phyloP scores from a whole-genome alignment of 257 asterid species.

The Lantana camara region DNA sequence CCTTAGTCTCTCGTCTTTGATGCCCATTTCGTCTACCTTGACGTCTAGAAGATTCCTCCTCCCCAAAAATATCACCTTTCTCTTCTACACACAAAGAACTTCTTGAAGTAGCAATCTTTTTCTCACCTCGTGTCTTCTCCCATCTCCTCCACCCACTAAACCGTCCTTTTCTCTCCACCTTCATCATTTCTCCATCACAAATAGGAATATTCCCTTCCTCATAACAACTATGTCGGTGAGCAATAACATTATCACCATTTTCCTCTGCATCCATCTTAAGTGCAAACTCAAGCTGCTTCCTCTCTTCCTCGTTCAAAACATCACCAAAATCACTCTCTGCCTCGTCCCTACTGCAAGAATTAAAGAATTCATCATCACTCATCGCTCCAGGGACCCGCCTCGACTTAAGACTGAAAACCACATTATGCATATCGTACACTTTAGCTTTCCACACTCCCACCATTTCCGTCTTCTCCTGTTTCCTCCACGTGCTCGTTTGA shows the following conservation, averaged over 20 bases:
- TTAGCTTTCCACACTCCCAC: constrained; percentile 93
- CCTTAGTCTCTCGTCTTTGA: constrained; percentile 59
- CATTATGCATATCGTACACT: constrained; percentile 97
- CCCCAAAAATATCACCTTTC: constrained; percentile 67
- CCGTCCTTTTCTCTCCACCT: constrained; percentile 86
- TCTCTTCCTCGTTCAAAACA: constrained; percentile 86
- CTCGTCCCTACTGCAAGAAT: constrained; percentile 70
- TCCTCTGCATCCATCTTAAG: constrained; percentile 73
- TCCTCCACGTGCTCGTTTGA: constrained; percentile 91
- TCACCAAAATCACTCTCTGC: constrained; percentile 75
- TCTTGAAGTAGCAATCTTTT: constrained; percentile 61
- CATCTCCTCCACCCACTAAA: constrained; percentile 83
- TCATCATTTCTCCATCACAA: constrained; percentile 60
- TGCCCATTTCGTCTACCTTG: constrained; percentile 65
- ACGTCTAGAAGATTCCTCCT: constrained; percentile 55
- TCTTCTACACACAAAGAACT: constrained; percentile 69
- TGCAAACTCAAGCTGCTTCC: constrained; percentile 88
- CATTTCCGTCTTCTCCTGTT: constrained; percentile 76
- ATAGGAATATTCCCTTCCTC: constrained; percentile 76
- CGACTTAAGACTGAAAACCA: constrained; percentile 90
- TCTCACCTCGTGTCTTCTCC: constrained; percentile 54
- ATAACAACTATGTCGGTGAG: constrained; percentile 86
- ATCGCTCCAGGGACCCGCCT: constrained; percentile 95
- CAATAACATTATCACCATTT: constrained; percentile 55
- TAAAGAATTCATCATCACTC: constrained; percentile 86